phyloP scores from a whole-genome alignment of 768 basidiomycete species.

The Serendipita sp. region DNA sequence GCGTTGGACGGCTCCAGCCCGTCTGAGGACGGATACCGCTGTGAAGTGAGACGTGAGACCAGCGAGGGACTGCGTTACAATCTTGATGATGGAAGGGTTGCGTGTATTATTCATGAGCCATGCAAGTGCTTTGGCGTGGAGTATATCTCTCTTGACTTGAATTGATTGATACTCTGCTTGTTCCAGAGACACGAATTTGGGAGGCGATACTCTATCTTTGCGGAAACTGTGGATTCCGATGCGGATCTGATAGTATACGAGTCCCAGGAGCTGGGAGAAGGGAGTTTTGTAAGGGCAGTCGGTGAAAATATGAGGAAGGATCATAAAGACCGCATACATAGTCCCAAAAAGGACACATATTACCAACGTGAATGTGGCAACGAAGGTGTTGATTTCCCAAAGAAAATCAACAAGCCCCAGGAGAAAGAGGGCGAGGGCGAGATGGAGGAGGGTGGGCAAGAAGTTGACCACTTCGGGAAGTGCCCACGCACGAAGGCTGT shows the following conservation, averaged over 20 bases:
- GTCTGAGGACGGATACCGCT: not conserved
- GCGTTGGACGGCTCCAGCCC: conserved; percentile 1
- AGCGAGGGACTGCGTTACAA: not conserved
- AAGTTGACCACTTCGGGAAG: conserved; percentile 26
- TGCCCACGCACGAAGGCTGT: conserved; percentile 25
- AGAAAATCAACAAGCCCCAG: conserved; percentile 32
- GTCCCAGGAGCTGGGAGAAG: not conserved
- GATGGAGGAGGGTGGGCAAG: conserved; percentile 32
- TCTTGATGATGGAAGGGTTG: not conserved
- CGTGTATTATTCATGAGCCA: conserved; percentile 3
- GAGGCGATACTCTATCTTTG: not conserved
- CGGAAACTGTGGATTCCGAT: not conserved
- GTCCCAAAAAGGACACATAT: not conserved
- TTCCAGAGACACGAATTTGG: not conserved
- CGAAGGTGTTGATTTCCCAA: conserved; percentile 17
- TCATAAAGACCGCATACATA: not conserved
- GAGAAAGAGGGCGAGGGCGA: conserved; percentile 36
- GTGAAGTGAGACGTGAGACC: not conserved
- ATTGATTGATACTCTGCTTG: conserved; percentile 4
- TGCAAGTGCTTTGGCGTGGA: conserved; percentile 4
- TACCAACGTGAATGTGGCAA: conserved; percentile 18
- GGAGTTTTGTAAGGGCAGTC: conserved; percentile 3
- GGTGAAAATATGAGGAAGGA: conserved; percentile 4
- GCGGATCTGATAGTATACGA: not conserved
- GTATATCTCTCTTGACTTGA: not conserved